Percentiles rank a stretch among this genome's conserved stretches.
These are phyloP conservation scores for Fusarium incarnatum DNA, from an alignment of 2,329 filamentous ascomycete species.

Conservation along the genomic window DNA sequence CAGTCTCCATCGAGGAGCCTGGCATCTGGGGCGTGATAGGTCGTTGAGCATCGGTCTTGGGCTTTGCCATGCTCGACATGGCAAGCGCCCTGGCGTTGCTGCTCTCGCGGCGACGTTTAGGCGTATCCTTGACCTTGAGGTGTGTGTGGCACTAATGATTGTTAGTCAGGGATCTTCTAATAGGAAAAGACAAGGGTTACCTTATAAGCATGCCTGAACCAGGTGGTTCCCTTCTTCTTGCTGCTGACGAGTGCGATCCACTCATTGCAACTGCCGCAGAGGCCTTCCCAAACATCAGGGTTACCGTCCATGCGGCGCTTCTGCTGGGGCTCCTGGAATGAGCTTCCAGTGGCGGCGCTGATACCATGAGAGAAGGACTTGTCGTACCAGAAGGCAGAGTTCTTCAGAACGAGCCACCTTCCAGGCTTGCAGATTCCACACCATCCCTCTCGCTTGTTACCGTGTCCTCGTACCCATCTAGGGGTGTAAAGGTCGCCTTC, in stretches of 20 bases:
- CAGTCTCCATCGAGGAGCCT: constrained; percentile 38
- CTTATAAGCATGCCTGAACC: constrained; percentile 92
- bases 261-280: constrained; percentile 81
- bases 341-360: constrained; percentile 81
- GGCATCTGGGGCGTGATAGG: constrained; percentile 49
- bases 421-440: constrained; percentile 89
- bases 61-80: constrained; percentile 59
- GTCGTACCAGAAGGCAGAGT: constrained; percentile 94
- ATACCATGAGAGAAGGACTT: constrained; percentile 91
- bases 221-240: constrained; percentile 93
- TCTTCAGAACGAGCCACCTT: constrained; percentile 88
- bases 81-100: constrained; percentile 61
- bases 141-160: constrained; percentile 73
- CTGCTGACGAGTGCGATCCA: constrained; percentile 86
- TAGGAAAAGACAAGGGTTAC: constrained; percentile 57
- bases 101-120: constrained; percentile 74
- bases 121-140: constrained; percentile 76
- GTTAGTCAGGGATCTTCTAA: constrained; percentile 29
- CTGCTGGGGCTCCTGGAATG: constrained; percentile 81
- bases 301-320: constrained; percentile 83
- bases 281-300: constrained; percentile 83
- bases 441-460: constrained; percentile 90
- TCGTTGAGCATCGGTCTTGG: constrained; percentile 59
- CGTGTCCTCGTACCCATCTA: constrained; percentile 84
- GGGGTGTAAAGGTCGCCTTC: constrained; percentile 86